Evolutionary conservation across 495 filamentous ascomycete genomes (phyloP).

Genomic region (Glarea lozoyensis): DNA sequence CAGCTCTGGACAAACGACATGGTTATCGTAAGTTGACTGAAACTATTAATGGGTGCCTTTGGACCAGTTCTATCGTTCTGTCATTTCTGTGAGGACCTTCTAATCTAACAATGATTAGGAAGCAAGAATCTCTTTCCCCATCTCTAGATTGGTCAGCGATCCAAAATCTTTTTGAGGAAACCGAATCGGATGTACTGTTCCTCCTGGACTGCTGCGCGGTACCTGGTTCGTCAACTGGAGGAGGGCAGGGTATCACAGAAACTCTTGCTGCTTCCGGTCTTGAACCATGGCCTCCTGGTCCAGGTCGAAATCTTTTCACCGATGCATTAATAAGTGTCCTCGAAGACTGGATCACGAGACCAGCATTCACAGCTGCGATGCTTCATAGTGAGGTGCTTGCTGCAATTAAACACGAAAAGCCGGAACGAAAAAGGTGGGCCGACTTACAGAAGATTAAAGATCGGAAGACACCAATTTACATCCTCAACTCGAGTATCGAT

Average conservation of each 20-base stretch:
- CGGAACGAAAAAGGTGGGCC: slow-evolving; percentile 34
- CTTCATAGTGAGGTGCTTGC: slow-evolving; percentile 41
- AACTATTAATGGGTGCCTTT: not conserved
- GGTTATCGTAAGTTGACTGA: slow-evolving; percentile 36
- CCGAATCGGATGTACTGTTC: slow-evolving; percentile 42
- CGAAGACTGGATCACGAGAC: slow-evolving; percentile 36
- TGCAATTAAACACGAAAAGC: slow-evolving; percentile 39
- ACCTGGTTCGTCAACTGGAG: slow-evolving; percentile 18
- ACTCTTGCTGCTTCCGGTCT: slow-evolving; percentile 44
- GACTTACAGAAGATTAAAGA: not conserved
- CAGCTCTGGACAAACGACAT: slow-evolving; percentile 41
- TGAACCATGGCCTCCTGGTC: slow-evolving; percentile 41
- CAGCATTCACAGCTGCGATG: slow-evolving; percentile 39
- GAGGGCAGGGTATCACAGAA: slow-evolving; percentile 40
- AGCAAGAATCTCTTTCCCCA: slow-evolving; percentile 7
- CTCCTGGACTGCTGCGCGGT: slow-evolving; percentile 46
- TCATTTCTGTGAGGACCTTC: not conserved
- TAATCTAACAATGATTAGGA: slow-evolving; percentile 18
- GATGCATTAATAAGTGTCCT: slow-evolving; percentile 41
- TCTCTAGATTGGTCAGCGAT: slow-evolving; percentile 39
- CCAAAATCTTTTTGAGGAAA: slow-evolving; percentile 42
- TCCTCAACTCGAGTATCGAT: not conserved
- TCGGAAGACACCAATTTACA: slow-evolving; percentile 5
- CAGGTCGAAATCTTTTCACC: slow-evolving; percentile 42
- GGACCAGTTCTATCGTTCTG: not conserved